Evolutionary conservation across 1,139 yeast species (phyloP).

Genomic region (Diutina mesorugosa): DNA sequence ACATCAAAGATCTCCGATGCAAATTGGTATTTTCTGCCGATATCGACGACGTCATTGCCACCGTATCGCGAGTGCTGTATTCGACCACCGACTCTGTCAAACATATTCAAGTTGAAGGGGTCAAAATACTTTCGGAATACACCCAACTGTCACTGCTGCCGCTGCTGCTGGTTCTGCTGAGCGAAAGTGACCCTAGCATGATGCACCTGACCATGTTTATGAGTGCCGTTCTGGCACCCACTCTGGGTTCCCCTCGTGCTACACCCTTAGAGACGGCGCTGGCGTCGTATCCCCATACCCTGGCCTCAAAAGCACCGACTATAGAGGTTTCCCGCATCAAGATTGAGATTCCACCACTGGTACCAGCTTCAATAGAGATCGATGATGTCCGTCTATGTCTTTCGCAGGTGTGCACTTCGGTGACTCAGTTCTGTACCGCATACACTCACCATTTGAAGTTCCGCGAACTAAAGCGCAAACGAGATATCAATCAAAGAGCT

Average conservation of each 20-base stretch:
- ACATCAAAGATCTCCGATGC: conserved; percentile 28
- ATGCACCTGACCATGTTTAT: conserved; percentile 1
- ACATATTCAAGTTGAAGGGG: conserved; percentile 23
- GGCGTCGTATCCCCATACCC: not conserved
- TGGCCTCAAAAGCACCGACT: not conserved
- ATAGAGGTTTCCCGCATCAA: not conserved
- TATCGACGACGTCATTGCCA: conserved; percentile 28
- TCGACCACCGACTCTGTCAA: conserved; percentile 37
- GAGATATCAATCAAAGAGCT: not conserved
- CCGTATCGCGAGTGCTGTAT: conserved; percentile 26
- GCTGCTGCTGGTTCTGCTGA: not conserved
- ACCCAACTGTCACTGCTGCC: not conserved
- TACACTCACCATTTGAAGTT: conserved; percentile 1
- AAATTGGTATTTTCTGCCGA: conserved; percentile 33
- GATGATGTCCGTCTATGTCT: not conserved
- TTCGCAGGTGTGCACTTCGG: not conserved
- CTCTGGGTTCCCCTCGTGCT: not conserved
- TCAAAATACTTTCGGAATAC: conserved; percentile 11
- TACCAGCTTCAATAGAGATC: not conserved
- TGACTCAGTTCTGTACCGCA: not conserved
- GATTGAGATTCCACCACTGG: not conserved
- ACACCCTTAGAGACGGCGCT: not conserved
- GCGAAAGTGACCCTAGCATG: not conserved
- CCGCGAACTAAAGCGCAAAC: not conserved
- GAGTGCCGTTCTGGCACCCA: not conserved